Conservation (phyloP, 2,329 filamentous ascomycete species). For the Penicillium sclerotigenum region DNA sequence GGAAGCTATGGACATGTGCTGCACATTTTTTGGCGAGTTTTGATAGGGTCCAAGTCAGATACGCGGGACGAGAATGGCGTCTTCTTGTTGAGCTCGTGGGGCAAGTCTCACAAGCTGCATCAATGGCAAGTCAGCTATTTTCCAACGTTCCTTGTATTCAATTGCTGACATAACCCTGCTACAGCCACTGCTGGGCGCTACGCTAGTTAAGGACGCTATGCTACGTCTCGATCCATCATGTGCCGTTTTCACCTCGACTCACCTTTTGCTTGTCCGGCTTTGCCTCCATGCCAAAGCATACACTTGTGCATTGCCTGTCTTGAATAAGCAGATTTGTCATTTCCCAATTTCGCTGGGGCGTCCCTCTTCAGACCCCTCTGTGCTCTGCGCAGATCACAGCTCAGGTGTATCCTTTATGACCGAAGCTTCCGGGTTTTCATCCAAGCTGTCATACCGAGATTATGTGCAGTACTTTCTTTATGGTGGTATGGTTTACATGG, state of each 20-base stretch:
- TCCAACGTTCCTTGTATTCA: background rate
- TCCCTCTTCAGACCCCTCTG: slow-evolving; percentile 20
- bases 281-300: slow-evolving; percentile 45
- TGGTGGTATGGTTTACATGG: slow-evolving; percentile 63
- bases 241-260: slow-evolving; percentile 44
- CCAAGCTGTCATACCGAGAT: slow-evolving; percentile 40
- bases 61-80: slow-evolving; percentile 42
- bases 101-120: slow-evolving; percentile 32
- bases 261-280: slow-evolving; percentile 41
- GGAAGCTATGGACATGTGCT: slow-evolving; percentile 50
- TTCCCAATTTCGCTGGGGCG: slow-evolving; percentile 35
- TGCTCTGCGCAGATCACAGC: slow-evolving; percentile 32
- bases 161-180: slow-evolving; percentile 17
- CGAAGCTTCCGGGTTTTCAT: slow-evolving; percentile 38
- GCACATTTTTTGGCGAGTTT: slow-evolving; percentile 55
- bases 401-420: slow-evolving; percentile 37
- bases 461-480: slow-evolving; percentile 64
- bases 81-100: slow-evolving; percentile 36
- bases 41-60: slow-evolving; percentile 45
- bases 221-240: slow-evolving; percentile 44
- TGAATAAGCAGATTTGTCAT: slow-evolving; percentile 43
- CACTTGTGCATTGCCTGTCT: slow-evolving; percentile 38
- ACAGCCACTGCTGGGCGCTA: slow-evolving; percentile 41
- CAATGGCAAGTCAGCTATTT: slow-evolving; percentile 30
- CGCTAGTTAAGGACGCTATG: slow-evolving; percentile 43